These are phyloP conservation scores for Rhamnella rubrinervis DNA, from an alignment of 331 rosid genomes.

Conservation along the genomic window DNA sequence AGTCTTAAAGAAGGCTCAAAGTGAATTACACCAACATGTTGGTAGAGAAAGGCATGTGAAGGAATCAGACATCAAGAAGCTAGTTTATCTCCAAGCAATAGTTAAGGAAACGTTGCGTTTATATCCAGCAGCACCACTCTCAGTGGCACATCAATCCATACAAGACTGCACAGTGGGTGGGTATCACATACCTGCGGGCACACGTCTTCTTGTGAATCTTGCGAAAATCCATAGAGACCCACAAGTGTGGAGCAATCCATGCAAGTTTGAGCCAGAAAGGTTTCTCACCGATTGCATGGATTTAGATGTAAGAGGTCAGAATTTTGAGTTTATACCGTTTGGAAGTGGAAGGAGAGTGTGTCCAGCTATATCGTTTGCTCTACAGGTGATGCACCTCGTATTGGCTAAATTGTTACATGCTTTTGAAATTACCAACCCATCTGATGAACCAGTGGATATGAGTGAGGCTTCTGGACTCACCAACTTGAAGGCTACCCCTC, in stretches of 20 bases:
- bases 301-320: slow-evolving; percentile 9
- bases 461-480: too few relatives aligned
- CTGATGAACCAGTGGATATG: too few relatives aligned
- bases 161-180: slow-evolving; percentile 43
- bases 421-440: too few relatives aligned
- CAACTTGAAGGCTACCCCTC: too few relatives aligned
- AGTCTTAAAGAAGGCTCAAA: not conserved
- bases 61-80: not conserved
- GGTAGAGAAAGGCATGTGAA: not conserved
- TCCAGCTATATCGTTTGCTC: too few relatives aligned
- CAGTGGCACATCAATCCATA: slow-evolving; percentile 16
- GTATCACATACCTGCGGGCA: slow-evolving; percentile 27
- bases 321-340: slow-evolving; percentile 9
- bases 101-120: slow-evolving; percentile 34
- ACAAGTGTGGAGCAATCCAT: slow-evolving; percentile 20
- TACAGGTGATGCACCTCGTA: too few relatives aligned
- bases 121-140: slow-evolving; percentile 27
- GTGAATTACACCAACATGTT: not conserved
- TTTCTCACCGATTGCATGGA: slow-evolving; percentile 11
- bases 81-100: slow-evolving; percentile 2
- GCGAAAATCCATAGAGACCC: slow-evolving; percentile 49
- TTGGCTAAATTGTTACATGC: not conserved
- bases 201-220: slow-evolving; percentile 32
- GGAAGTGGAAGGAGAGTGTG: too few relatives aligned
- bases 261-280: slow-evolving; percentile 40